A percentile compares a stretch with the other conserved stretches of the same genome.
Conservation (phyloP, 1,139 yeast genomes). For the Spencermartinsiella ligniputridi region DNA sequence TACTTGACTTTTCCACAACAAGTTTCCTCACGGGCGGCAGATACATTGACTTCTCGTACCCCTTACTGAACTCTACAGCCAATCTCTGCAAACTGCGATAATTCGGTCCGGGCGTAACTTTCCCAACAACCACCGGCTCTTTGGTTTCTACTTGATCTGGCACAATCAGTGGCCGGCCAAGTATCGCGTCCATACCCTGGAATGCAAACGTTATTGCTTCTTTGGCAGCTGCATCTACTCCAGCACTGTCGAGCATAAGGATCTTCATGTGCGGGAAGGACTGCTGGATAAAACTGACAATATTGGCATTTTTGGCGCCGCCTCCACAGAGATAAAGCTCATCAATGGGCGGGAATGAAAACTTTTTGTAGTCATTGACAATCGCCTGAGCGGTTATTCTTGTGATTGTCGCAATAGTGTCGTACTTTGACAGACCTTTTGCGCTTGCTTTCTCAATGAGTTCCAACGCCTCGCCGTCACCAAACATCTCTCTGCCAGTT, state of each 20-base stretch:
- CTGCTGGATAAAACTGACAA: slow-evolving; percentile 16
- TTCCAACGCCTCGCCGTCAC: slow-evolving; percentile 15
- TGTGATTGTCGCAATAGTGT: slow-evolving; percentile 21
- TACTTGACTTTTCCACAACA: slow-evolving; percentile 13
- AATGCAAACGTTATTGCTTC: slow-evolving; percentile 22
- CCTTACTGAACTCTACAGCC: slow-evolving; percentile 13
- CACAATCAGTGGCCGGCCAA: slow-evolving; percentile 19
- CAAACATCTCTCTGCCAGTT: slow-evolving; percentile 21
- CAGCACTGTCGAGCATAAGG: slow-evolving; percentile 13
- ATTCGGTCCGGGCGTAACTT: slow-evolving; percentile 20
- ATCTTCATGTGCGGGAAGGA: slow-evolving; percentile 17
- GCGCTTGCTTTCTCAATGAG: slow-evolving; percentile 14
- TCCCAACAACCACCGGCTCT: slow-evolving; percentile 19
- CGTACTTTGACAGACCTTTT: slow-evolving; percentile 17
- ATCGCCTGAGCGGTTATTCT: slow-evolving; percentile 21
- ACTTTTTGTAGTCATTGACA: slow-evolving; percentile 16
- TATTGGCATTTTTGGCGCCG: slow-evolving; percentile 19
- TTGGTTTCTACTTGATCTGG: slow-evolving; percentile 19
- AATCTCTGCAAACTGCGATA: slow-evolving; percentile 16
- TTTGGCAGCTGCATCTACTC: slow-evolving; percentile 18
- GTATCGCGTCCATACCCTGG: slow-evolving; percentile 21
- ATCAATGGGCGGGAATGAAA: slow-evolving; percentile 13
- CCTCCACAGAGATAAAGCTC: slow-evolving; percentile 23
- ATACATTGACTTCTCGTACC: slow-evolving; percentile 8
- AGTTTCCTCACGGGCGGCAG: slow-evolving; percentile 17